Base-by-base conservation (phyloP, 2,329 filamentous ascomycete species). In the Neofusicoccum sp. region DNA sequence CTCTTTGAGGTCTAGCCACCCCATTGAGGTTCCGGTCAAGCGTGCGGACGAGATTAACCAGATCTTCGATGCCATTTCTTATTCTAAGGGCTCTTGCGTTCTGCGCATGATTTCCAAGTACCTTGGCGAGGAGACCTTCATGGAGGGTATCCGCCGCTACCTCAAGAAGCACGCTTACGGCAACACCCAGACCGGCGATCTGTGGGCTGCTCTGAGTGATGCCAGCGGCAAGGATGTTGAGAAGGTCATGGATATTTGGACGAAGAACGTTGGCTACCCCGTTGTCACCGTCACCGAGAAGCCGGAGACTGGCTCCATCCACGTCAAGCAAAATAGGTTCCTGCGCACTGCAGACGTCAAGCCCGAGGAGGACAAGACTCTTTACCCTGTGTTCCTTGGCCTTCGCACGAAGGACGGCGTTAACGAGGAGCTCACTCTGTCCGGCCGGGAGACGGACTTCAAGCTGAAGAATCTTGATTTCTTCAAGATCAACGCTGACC, bases 101-200 rank as follows among this genome's bases (percentile, higher is more conserved):
- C 83, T 98, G 63, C 90, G 93, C 71, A 98, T 98, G 93, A 93
- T 98, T 66, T 96, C 93, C 20, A 96, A 92, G 66, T 96, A 96
- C 70, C 82, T 98, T 26, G 93, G 93, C 54, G 93, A 98, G 75
- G 91, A 97, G 44, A 82, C 86, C 16, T 98, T 98, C 82, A 86
- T 98, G 72, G 90, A 97, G 73, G 93, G 93, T 71, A 89, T 98
- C 58, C 86, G 92, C 56, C 85, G 86, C 60, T 98, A 98, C 73
- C 85, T 98, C 68, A 96, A 93, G 82, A 96, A 95, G 80, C 93
- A 97, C 73, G 91, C 92, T n/a, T 98, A 95, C 72, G 89, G 91
- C 48, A 98, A 98, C 80, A 97, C 93, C 1, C 84, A 91, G 73
- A 98, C 93, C 1, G 86, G 88, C 57, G 93, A 98, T 69, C 83